Evolutionary conservation across 768 basidiomycete species (phyloP).

Genomic region (Naganishia randhawae): DNA sequence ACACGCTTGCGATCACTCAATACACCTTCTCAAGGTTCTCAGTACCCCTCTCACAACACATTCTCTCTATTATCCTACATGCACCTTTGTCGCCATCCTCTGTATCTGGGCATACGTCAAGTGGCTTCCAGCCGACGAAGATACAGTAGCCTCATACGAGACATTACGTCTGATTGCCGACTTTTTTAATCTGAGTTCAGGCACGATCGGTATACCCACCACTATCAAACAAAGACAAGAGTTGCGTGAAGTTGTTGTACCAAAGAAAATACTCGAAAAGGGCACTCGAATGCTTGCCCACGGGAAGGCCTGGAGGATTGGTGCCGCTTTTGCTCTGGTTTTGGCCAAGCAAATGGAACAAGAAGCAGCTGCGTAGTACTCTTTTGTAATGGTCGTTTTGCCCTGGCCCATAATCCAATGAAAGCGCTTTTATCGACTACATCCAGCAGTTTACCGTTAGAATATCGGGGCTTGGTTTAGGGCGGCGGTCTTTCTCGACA

Average conservation of each 20-base stretch:
- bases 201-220: neutral
- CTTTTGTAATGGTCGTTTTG: too few relatives aligned
- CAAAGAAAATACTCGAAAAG: constrained; percentile 23
- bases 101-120: constrained; percentile 28
- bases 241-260: constrained; percentile 7
- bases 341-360: constrained; percentile 24
- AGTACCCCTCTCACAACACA: constrained; percentile 15
- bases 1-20: constrained; percentile 24
- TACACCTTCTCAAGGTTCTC: constrained; percentile 19
- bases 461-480: neutral
- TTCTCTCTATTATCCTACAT: constrained; percentile 25
- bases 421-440: too few relatives aligned
- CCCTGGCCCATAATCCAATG: too few relatives aligned
- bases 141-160: constrained; percentile 15
- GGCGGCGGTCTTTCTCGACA: too few relatives aligned
- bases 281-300: constrained; percentile 24
- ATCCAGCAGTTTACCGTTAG: neutral
- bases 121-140: constrained; percentile 20
- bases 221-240: constrained; percentile 9
- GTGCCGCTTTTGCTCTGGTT: constrained; percentile 24
- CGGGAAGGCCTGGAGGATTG: constrained; percentile 25
- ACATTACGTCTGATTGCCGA: neutral
- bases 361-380: constrained; percentile 5
- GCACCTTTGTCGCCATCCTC: constrained; percentile 23
- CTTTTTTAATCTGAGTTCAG: constrained; percentile 6